Percentiles rank a stretch among this genome's conserved stretches.
Evolutionary conservation across 2,329 filamentous ascomycete species (phyloP).

Genomic region (Pezicula neosporulosa): DNA sequence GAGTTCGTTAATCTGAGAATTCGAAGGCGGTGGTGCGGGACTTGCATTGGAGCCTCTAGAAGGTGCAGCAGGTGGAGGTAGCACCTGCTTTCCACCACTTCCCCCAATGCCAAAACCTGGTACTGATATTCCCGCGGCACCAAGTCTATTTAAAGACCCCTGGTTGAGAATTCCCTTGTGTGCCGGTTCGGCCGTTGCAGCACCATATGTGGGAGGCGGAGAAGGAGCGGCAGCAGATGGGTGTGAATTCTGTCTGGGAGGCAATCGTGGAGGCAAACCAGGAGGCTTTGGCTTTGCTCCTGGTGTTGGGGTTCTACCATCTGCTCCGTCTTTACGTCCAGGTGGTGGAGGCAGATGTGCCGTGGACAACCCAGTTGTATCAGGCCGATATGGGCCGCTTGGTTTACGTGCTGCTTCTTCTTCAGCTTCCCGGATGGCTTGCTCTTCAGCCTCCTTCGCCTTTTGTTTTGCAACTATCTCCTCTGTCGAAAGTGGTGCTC

Average conservation of each 20-base stretch:
- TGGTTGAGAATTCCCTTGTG: constrained; percentile 29
- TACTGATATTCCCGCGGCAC: constrained; percentile 61
- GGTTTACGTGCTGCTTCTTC: constrained; percentile 25
- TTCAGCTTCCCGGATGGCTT: constrained; percentile 21
- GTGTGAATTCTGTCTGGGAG: constrained; percentile 38
- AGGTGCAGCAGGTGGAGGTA: constrained; percentile 22
- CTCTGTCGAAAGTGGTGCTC: constrained; percentile 38
- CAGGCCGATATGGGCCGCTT: constrained; percentile 55
- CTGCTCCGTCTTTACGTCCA: constrained; percentile 32
- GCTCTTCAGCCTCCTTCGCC: constrained; percentile 20
- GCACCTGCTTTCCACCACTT: constrained; percentile 30
- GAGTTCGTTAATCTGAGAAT: constrained; percentile 27
- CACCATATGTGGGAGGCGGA: constrained; percentile 34
- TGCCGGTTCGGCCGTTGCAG: constrained; percentile 19
- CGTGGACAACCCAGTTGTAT: constrained; percentile 59
- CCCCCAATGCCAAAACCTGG: constrained; percentile 60
- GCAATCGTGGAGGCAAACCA: constrained; percentile 56
- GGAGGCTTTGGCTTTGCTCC: constrained; percentile 24
- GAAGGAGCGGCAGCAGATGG: constrained; percentile 26
- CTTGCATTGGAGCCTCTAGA: constrained; percentile 9
- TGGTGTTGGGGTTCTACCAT: constrained; percentile 20
- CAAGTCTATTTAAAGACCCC: constrained; percentile 52
- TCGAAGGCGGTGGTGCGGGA: constrained; percentile 9
- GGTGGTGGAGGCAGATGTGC: constrained; percentile 59
- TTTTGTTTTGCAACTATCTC: constrained; percentile 28